phyloP scores from a whole-genome alignment of 2,329 filamentous ascomycete species.

The Botrytis aclada region DNA sequence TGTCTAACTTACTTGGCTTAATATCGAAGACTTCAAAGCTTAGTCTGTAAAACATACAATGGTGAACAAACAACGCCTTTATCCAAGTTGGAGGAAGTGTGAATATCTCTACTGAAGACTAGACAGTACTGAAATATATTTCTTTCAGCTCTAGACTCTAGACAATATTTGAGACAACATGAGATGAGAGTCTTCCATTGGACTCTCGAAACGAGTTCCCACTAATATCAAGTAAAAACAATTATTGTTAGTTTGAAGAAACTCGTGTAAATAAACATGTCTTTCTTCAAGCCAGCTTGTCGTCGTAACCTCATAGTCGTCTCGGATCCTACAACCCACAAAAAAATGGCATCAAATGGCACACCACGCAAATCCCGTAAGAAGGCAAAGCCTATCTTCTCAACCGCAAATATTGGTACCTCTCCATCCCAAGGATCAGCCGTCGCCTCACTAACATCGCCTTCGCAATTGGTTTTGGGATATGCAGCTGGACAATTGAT shows the following conservation, averaged over 20 bases:
- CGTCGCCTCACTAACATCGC: neutral
- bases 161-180: neutral
- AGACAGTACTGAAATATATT: neutral
- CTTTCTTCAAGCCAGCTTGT: neutral
- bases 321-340: neutral
- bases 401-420: neutral
- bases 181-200: neutral
- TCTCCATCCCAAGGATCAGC: neutral
- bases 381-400: neutral
- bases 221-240: neutral
- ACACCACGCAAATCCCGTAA: neutral
- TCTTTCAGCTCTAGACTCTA: neutral
- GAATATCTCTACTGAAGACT: neutral
- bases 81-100: neutral
- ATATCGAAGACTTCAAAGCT: neutral
- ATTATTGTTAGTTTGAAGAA: neutral
- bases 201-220: neutral
- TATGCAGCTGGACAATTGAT: neutral
- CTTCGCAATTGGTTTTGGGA: constrained; percentile 5
- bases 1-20: too few relatives aligned
- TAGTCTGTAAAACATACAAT: neutral
- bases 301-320: neutral
- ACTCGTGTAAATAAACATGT: neutral
- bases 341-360: neutral
- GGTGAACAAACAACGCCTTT: neutral